These are phyloP conservation scores for Diversispora eburnea DNA, from an alignment of 192 early-diverging fungal species.

Conservation along the genomic window DNA sequence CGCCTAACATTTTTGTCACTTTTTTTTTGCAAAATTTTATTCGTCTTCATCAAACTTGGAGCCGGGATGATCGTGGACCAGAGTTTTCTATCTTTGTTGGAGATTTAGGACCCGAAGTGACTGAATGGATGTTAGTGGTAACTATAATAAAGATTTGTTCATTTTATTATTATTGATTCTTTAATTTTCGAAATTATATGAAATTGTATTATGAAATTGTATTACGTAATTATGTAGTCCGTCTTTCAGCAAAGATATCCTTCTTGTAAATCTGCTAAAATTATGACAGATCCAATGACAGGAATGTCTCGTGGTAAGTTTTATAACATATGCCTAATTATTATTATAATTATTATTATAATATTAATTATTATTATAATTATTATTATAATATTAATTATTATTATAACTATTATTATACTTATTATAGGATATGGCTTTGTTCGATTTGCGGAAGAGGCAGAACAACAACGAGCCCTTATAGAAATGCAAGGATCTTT, in stretches of 20 bases:
- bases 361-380: not conserved
- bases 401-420: conserved; percentile 1
- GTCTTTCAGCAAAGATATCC: conserved; percentile 82
- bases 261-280: conserved; percentile 87
- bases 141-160: conserved; percentile 15
- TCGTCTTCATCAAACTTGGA: not conserved
- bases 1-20: not conserved
- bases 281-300: conserved; percentile 85
- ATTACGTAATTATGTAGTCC: conserved; percentile 45
- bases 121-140: conserved; percentile 78
- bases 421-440: conserved; percentile 76
- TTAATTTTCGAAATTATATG: not conserved
- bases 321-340: not conserved
- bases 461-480: conserved; percentile 85
- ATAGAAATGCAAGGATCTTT: conserved; percentile 86
- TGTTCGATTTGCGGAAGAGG: conserved; percentile 84
- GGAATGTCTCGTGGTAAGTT: conserved; percentile 63
- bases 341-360: not conserved
- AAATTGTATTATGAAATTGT: not conserved
- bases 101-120: conserved; percentile 87
- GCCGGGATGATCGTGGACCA: conserved; percentile 60
- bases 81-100: conserved; percentile 97
- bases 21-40: no score
- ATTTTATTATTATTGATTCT: not conserved
- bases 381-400: not conserved